A percentile compares a stretch with the other conserved stretches of the same genome.
Conservation (phyloP, 2,329 filamentous ascomycete species). For the Amesomyces nigricolor region DNA sequence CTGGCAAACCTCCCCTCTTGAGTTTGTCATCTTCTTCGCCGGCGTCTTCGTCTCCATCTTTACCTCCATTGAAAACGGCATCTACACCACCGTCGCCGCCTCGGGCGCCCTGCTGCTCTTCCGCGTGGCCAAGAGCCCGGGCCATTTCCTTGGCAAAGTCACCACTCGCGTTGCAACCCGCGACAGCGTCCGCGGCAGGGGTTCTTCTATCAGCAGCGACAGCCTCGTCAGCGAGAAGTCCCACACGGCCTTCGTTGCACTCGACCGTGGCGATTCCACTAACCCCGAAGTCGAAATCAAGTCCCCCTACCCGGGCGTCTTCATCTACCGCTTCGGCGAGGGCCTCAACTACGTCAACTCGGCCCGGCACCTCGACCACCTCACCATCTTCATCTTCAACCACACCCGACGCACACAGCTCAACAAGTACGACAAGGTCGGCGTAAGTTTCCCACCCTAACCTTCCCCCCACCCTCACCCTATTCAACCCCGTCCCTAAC, state of each 20-base stretch:
- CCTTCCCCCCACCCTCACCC: background rate
- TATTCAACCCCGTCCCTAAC: background rate
- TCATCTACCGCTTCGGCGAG: constrained; percentile 48
- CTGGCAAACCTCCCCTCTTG: constrained; percentile 69
- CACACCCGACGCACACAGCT: constrained; percentile 38
- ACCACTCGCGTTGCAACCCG: constrained; percentile 21
- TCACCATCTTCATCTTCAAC: constrained; percentile 37
- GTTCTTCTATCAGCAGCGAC: constrained; percentile 11
- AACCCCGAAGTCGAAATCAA: constrained; percentile 41
- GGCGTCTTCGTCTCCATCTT: constrained; percentile 58
- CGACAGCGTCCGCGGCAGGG: constrained; percentile 12
- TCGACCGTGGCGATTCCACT: constrained; percentile 38
- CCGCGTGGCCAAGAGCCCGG: constrained; percentile 42
- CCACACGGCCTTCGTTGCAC: constrained; percentile 38
- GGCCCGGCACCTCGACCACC: constrained; percentile 41
- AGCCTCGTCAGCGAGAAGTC: constrained; percentile 9
- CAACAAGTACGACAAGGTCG: constrained; percentile 32
- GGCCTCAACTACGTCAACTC: constrained; percentile 50
- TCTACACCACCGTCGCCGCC: constrained; percentile 43
- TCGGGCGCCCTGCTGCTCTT: constrained; percentile 41
- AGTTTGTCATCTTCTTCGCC: constrained; percentile 68
- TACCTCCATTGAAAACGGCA: constrained; percentile 44
- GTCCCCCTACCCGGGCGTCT: constrained; percentile 43
- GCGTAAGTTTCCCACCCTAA: constrained; percentile 19
- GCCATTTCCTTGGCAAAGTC: constrained; percentile 42